Evolutionary conservation across 2,329 filamentous ascomycete species (phyloP).

Genomic region (Aspergillus nomiae): DNA sequence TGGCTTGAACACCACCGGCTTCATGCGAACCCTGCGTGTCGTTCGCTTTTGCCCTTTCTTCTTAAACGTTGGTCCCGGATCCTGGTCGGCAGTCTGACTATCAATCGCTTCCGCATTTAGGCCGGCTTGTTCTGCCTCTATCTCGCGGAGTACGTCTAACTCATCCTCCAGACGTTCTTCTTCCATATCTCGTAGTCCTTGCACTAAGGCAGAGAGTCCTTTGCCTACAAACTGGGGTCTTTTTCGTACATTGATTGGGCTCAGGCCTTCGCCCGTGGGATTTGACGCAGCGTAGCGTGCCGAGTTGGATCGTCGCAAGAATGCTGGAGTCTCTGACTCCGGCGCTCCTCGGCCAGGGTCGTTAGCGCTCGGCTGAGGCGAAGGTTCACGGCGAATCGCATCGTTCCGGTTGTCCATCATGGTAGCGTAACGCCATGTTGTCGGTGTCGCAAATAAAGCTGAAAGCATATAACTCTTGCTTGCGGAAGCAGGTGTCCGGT

Average conservation of each 20-base stretch:
- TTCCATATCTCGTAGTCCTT: slow-evolving; percentile 43
- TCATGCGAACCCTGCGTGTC: slow-evolving; percentile 47
- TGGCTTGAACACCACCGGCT: slow-evolving; percentile 37
- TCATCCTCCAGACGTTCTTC: slow-evolving; percentile 46
- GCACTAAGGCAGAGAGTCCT: slow-evolving; percentile 41
- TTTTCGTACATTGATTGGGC: slow-evolving; percentile 41
- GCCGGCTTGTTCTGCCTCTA: slow-evolving; percentile 40
- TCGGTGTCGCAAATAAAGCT: slow-evolving; percentile 50
- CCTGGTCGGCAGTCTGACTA: slow-evolving; percentile 32
- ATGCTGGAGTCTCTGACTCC: slow-evolving; percentile 41
- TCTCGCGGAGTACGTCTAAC: slow-evolving; percentile 45
- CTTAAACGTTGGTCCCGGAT: slow-evolving; percentile 36
- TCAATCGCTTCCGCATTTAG: slow-evolving; percentile 37
- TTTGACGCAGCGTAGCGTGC: slow-evolving; percentile 27
- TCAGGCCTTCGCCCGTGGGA: slow-evolving; percentile 27
- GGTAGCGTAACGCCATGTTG: slow-evolving; percentile 44
- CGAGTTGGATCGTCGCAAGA: slow-evolving; percentile 41
- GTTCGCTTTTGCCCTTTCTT: slow-evolving; percentile 54
- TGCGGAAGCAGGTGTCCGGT: slow-evolving; percentile 45
- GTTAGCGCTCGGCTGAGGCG: slow-evolving; percentile 3
- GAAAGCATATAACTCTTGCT: slow-evolving; percentile 48
- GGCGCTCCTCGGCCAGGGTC: slow-evolving; percentile 17
- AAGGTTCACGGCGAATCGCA: not conserved
- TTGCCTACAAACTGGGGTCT: slow-evolving; percentile 40
- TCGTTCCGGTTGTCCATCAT: slow-evolving; percentile 40